Evolutionary conservation across 208 protist genomes (phyloP), one percentile per base, ranked within the genome.

Genomic region (Leishmania tarentolae): DNA sequence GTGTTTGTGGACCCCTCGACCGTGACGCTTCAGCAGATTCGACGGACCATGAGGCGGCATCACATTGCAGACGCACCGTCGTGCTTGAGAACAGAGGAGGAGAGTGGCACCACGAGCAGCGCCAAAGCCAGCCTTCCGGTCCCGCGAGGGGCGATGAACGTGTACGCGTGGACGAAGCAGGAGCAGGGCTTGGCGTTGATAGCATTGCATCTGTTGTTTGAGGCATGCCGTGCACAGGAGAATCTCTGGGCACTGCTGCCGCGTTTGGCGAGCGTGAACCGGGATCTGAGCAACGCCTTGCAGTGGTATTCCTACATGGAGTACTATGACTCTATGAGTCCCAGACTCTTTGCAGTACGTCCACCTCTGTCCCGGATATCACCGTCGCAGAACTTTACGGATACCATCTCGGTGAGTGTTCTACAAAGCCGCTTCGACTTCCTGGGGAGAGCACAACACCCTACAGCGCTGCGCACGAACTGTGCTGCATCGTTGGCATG

Each of bases 161-260:
- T 15, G 40, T 77, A 28, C 35, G 24, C 77, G 44, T 93, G 90
- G 90, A 87, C 88, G 17, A 24, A 46, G 24, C 72, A 89, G 47
- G 82, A 88, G 61, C 87, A 86, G 56, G 91, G 86, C 7, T 68
- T 92, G 28, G 70, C 78, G 47, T 71, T 93, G 8, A 78, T 95
- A 42, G 79, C 85, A 37, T 79, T 96, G 21, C 93, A 96, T 76
- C 79, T 94, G 40, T 76, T 96, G 15, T 93, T 80, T 76, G 91
- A 96, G 83, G 86, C 87, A 46, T 91, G 88, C 66, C 90, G 87
- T 17, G 50, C 93, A 57, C 91, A 95, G 79, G 89, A 94, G 79
- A 77, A 83, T 15, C 78, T 91, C 35, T 95, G 91, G 90, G 50
- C 57, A 47, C 76, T 93, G 47, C 90, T 94, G 66, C 83, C 88